These are phyloP conservation scores for Panicum virgatum DNA, from an alignment of 202 grass and related monocot genomes.

Conservation along the genomic window DNA sequence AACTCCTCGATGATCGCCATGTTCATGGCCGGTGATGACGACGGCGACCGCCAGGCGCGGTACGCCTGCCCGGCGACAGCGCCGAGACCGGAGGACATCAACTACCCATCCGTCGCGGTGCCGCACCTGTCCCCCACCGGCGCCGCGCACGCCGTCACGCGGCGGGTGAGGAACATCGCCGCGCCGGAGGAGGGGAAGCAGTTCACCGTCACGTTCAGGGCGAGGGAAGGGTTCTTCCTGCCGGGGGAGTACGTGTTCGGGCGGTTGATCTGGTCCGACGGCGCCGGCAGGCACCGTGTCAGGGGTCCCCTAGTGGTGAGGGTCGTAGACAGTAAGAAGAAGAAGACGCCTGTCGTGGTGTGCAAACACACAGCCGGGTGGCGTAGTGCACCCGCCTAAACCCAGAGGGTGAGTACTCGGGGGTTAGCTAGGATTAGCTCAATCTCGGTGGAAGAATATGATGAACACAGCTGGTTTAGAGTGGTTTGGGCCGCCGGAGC, in stretches of 20 bases:
- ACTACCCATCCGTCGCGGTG: constrained; percentile 84
- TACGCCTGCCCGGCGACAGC: constrained; percentile 37
- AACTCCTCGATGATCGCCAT: constrained; percentile 63
- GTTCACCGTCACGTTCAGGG: constrained; percentile 64
- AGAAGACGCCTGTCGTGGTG: background rate
- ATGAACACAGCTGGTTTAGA: too few species aligned
- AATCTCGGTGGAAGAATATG: too few species aligned
- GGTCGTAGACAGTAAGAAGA: constrained; percentile 19
- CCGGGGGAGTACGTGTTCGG: constrained; percentile 68
- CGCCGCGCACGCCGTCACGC: constrained; percentile 33
- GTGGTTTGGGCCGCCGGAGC: too few species aligned
- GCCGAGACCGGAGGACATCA: constrained; percentile 58
- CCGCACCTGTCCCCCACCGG: constrained; percentile 55
- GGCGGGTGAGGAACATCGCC: constrained; percentile 73
- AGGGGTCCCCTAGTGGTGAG: constrained; percentile 70
- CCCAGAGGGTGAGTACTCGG: too few species aligned
- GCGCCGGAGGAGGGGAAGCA: constrained; percentile 52
- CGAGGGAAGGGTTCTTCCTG: constrained; percentile 34
- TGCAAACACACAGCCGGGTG: too few species aligned
- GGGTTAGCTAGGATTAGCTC: too few species aligned
- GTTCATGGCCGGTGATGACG: constrained; percentile 41
- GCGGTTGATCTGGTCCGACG: constrained; percentile 70
- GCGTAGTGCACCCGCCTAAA: too few species aligned
- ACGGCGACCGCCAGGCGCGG: background rate
- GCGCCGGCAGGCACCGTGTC: constrained; percentile 54